Evolutionary conservation across 805 yeast genomes (phyloP).

Genomic region (Starmerella vaccinii): DNA sequence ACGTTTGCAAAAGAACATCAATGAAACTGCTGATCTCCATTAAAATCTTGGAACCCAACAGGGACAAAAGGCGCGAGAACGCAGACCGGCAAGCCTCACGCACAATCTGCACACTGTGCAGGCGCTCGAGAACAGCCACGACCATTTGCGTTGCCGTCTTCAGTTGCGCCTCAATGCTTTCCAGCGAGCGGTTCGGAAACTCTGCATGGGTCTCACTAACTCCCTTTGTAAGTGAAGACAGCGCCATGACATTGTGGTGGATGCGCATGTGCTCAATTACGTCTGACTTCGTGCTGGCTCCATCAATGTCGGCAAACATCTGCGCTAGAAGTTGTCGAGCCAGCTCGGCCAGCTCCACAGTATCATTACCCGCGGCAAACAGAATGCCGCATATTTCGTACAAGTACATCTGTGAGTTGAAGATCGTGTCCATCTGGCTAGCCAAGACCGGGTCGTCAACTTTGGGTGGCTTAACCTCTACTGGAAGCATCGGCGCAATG

Average conservation of each 20-base stretch:
- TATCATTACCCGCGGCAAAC: constrained; percentile 43
- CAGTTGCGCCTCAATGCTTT: constrained; percentile 41
- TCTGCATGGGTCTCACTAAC: constrained; percentile 41
- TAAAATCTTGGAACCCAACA: constrained; percentile 45
- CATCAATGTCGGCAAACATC: constrained; percentile 23
- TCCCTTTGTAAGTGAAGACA: constrained; percentile 85
- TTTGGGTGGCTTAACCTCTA: constrained; percentile 47
- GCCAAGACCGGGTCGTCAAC: constrained; percentile 11
- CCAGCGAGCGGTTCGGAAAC: constrained; percentile 4
- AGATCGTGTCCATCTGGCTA: constrained; percentile 41
- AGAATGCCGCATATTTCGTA: constrained; percentile 81
- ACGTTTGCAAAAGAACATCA: constrained; percentile 51
- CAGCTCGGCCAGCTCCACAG: constrained; percentile 23
- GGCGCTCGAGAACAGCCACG: constrained; percentile 67
- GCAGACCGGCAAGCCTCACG: constrained; percentile 83
- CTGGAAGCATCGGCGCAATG: constrained; percentile 47
- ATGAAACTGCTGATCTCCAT: constrained; percentile 58
- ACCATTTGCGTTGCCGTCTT: constrained; percentile 71
- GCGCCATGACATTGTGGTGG: constrained; percentile 77
- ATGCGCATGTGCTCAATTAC: constrained; percentile 42
- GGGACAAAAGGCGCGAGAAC: constrained; percentile 74
- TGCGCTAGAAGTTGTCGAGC: constrained; percentile 18
- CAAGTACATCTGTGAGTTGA: constrained; percentile 68
- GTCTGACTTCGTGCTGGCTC: constrained; percentile 29
- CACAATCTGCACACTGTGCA: constrained; percentile 53